These are phyloP conservation scores for Termitomyces heimii DNA, from an alignment of 768 basidiomycete species.

Conservation along the genomic window DNA sequence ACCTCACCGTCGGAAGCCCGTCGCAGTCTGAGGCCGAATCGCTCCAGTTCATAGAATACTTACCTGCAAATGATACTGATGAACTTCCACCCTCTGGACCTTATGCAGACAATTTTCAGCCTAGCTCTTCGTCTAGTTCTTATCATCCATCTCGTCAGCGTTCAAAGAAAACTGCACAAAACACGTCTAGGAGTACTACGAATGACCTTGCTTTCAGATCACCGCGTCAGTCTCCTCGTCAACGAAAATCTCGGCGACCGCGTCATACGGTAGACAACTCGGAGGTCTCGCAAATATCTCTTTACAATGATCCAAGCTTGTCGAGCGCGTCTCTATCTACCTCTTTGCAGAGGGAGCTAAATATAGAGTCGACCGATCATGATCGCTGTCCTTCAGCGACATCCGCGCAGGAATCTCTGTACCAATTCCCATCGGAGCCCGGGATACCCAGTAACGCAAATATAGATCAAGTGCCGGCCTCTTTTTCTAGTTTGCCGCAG, in stretches of 20 bases:
- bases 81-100: background rate
- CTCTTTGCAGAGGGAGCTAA: background rate
- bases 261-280: background rate
- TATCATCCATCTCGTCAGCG: background rate
- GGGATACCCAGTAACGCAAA: background rate
- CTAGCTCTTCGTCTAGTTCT: background rate
- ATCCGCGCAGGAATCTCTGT: background rate
- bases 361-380: background rate
- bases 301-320: background rate
- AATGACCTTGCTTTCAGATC: background rate
- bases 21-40: background rate
- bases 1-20: background rate
- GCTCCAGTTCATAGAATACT: background rate
- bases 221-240: background rate
- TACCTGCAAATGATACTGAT: background rate
- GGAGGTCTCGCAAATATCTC: background rate
- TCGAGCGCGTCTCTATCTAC: background rate
- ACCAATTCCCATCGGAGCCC: background rate
- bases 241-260: background rate
- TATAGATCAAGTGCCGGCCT: background rate
- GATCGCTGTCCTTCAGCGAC: background rate
- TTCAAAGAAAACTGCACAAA: background rate
- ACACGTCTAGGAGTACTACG: background rate
- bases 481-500: background rate
- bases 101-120: background rate